phyloP scores from a whole-genome alignment of 805 yeast genomes.

The Spathaspora sp. region DNA sequence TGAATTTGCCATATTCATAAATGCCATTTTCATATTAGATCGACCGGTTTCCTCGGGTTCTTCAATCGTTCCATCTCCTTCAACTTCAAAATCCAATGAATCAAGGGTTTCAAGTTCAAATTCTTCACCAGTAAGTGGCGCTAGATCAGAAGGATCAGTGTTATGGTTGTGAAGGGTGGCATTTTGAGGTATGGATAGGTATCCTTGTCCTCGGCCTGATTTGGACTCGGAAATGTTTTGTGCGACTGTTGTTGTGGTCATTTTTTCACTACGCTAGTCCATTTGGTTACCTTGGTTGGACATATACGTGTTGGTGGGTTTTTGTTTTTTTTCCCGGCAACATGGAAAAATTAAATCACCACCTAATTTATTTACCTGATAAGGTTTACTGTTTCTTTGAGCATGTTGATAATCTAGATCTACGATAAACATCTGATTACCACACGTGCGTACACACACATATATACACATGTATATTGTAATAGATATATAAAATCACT shows the following conservation, averaged over 20 bases:
- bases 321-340: too few species aligned
- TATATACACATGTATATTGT: too few species aligned
- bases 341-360: too few species aligned
- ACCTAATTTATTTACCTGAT: too few species aligned
- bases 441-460: too few species aligned
- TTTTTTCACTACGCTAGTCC: not conserved
- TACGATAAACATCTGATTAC: too few species aligned
- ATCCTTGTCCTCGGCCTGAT: not conserved
- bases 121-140: conserved; percentile 9
- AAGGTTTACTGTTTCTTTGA: too few species aligned
- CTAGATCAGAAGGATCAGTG: not conserved
- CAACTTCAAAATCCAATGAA: conserved; percentile 14
- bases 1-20: conserved; percentile 95
- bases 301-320: too few species aligned
- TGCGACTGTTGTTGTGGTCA: not conserved
- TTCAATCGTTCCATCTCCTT: conserved; percentile 3
- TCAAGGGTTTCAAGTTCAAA: conserved; percentile 18
- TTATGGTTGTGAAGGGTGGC: not conserved
- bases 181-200: not conserved
- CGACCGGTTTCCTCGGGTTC: conserved; percentile 21
- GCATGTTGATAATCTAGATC: too few species aligned
- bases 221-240: not conserved
- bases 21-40: conserved; percentile 71
- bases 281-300: too few species aligned
- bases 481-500: too few species aligned